These are phyloP conservation scores for Aspergillus haitiensis DNA, from an alignment of 495 filamentous ascomycete species.

Conservation along the genomic window DNA sequence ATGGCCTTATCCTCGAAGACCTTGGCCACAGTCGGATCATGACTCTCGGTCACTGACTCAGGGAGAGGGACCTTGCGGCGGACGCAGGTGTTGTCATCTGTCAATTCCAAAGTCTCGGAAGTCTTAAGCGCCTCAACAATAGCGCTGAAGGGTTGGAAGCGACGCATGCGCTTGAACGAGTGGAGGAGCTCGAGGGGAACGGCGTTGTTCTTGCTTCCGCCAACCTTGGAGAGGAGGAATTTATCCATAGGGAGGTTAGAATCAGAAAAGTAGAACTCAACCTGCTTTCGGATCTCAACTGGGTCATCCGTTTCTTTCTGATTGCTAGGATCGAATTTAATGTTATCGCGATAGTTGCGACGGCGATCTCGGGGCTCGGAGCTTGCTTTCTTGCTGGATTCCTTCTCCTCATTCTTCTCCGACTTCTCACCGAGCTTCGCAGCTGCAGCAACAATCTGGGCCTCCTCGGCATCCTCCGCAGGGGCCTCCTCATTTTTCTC, in stretches of 20 bases:
- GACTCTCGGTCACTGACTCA: slow-evolving; percentile 42
- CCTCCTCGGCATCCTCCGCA: slow-evolving; percentile 40
- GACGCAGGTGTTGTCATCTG: slow-evolving; percentile 65
- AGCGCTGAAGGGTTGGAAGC: slow-evolving; percentile 79
- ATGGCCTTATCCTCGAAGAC: slow-evolving; percentile 60
- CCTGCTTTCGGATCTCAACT: slow-evolving; percentile 77
- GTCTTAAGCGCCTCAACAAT: slow-evolving; percentile 79
- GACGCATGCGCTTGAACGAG: slow-evolving; percentile 90
- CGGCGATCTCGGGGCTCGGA: slow-evolving; percentile 23
- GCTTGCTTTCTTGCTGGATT: slow-evolving; percentile 23
- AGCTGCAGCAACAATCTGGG: slow-evolving; percentile 47
- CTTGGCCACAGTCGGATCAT: slow-evolving; percentile 48
- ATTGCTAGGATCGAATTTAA: slow-evolving; percentile 64
- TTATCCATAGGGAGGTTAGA: slow-evolving; percentile 87
- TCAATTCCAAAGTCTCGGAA: slow-evolving; percentile 66
- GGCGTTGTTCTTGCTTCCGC: slow-evolving; percentile 74
- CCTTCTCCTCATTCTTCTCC: slow-evolving; percentile 39
- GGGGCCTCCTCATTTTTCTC: slow-evolving; percentile 32
- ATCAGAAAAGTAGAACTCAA: slow-evolving; percentile 97
- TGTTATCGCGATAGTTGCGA: slow-evolving; percentile 40
- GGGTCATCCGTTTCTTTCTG: slow-evolving; percentile 69
- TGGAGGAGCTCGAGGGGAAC: slow-evolving; percentile 72
- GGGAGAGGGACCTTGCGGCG: slow-evolving; percentile 70
- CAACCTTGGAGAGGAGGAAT: slow-evolving; percentile 74
- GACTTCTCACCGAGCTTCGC: slow-evolving; percentile 48